Evolutionary conservation across 2,329 filamentous ascomycete genomes (phyloP), one percentile per base, ranked within the genome.

Genomic region (Neophaeococcomyces aloes): DNA sequence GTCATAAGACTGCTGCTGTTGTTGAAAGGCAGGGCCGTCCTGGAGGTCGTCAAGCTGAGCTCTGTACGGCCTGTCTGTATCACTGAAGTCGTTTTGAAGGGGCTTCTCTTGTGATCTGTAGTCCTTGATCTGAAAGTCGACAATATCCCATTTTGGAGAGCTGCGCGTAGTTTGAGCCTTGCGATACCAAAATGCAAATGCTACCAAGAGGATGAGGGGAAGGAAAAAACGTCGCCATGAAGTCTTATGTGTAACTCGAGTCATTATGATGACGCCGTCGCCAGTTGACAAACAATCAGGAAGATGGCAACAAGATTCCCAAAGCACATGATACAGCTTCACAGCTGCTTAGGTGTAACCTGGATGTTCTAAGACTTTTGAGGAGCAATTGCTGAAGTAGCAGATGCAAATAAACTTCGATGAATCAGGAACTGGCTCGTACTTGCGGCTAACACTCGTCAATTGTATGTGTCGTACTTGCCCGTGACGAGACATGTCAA

Each of bases 91-190:
- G 19, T 32, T 18, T 15, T 27, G 13, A 27, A 27, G 8, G 7
- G 7, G n/a, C 31, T 42, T 30, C 23, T 42, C 39, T n/a, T 29
- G 34, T 8, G 39, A 34, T 35, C 34, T 32, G 18, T 33, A 35
- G n/a, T 42, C 39, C 30, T 42, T 35, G 39, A 42, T 35, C 31
- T 35, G 39, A 14, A 42, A 42, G 23, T 42, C 39, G 30, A 42
- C 31, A 17, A 42, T 30, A 35, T 42, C 35, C 30, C 30, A 42
- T 7, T 4, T 4, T 14, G 39, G 23, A 13, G 30, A 15, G 7
- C 14, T 10, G 39, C 27, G 4, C 17, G 18, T 14, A 7, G 11
- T 11, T n/a, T 34, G 30, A 10, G 15, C 4, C 6, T 34, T 32
- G 11, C 39, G 30, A n/a, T 42, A 42, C 30, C 39, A 42, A 14